Evolutionary conservation across 345 rosid genomes (phyloP), one percentile per base, ranked within the genome.

Genomic region (Hibiscus trionum): DNA sequence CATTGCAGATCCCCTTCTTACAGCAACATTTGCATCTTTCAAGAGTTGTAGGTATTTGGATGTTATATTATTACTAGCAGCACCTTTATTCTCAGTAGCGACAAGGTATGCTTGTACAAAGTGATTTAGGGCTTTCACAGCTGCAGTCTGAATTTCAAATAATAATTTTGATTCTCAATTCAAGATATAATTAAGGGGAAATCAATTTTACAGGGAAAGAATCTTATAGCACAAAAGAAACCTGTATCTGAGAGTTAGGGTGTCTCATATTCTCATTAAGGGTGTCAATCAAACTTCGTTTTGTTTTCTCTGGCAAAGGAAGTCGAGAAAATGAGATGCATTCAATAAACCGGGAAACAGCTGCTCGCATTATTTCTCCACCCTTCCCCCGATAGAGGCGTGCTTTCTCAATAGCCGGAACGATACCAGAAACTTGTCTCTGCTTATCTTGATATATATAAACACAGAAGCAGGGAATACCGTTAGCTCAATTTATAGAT

Each of bases 311-410:
- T 16, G 97, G 81, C 72, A 92, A 79, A 52, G 79, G 35, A 80
- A 94, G 69, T 52, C 66, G 82, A 21, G 91, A 83, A 61, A 79
- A 66, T 44, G 99, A 88, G 80, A 92, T 86, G 75, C 97, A 91
- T 68, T 91, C 96, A 26, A 90, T 86, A 72, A 88, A 88, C 59
- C 97, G 89, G 61, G 98, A 94, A 78, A 90, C 98, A 82, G 97
- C 98, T 72, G 87, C 80, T 8, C 97, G 95, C 98, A 94, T 94
- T 80, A 94, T 91, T 77, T 94, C 98, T 82, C 98, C 98, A 72
- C 98, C 98, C 84, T 94, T 94, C 69, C 98, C 98, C 42, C 96
- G 93, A 75, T 90, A 94, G 63, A 94, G 97, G 37, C 97, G 97
- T 72, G 97, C 98, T 85, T 92, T 92, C 80, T 94, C 97, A 73